A percentile compares a stretch with the other conserved stretches of the same genome.
phyloP scores from a whole-genome alignment of 2,329 filamentous ascomycete genomes.

The Clonostachys sp. region DNA sequence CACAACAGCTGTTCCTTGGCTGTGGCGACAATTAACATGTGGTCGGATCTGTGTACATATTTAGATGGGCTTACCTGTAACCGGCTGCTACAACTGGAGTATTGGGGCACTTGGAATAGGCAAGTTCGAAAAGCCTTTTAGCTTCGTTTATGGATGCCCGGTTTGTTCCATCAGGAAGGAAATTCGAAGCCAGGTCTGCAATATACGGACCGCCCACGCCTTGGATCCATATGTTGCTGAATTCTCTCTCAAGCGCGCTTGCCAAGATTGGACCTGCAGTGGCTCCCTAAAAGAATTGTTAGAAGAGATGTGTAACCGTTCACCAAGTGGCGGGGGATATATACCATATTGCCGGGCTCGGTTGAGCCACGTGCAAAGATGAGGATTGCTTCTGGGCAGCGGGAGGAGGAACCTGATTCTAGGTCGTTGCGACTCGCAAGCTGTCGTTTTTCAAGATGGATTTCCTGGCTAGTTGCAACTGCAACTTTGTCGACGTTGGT shows the following conservation, averaged over 20 bases:
- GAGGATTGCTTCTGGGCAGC: conserved; percentile 28
- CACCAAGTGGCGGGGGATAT: neutral
- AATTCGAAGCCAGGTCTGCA: conserved; percentile 26
- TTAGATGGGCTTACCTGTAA: conserved; percentile 14
- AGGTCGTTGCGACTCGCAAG: neutral
- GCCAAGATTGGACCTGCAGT: conserved; percentile 19
- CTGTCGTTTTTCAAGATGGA: neutral
- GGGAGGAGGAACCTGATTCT: neutral
- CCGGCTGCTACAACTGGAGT: conserved; percentile 35
- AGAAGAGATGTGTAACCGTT: neutral
- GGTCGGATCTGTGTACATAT: neutral
- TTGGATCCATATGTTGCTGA: conserved; percentile 30
- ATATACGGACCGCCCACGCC: conserved; percentile 34
- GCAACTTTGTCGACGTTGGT: too few relatives aligned
- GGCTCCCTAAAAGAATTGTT: neutral
- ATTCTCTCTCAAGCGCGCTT: conserved; percentile 16
- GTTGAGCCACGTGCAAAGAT: conserved; percentile 32
- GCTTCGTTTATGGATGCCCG: conserved; percentile 31
- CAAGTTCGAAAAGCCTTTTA: conserved; percentile 28
- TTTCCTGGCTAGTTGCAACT: too few relatives aligned
- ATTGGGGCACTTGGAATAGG: conserved; percentile 34
- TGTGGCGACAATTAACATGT: conserved; percentile 3
- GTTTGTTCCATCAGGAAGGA: conserved; percentile 28
- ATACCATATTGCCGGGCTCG: conserved; percentile 30
- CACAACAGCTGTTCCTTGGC: conserved; percentile 38